Evolutionary conservation across 176 grass and related monocot species (phyloP), one percentile per base, ranked within the genome.

Genomic region (Pontederia crassipes): DNA sequence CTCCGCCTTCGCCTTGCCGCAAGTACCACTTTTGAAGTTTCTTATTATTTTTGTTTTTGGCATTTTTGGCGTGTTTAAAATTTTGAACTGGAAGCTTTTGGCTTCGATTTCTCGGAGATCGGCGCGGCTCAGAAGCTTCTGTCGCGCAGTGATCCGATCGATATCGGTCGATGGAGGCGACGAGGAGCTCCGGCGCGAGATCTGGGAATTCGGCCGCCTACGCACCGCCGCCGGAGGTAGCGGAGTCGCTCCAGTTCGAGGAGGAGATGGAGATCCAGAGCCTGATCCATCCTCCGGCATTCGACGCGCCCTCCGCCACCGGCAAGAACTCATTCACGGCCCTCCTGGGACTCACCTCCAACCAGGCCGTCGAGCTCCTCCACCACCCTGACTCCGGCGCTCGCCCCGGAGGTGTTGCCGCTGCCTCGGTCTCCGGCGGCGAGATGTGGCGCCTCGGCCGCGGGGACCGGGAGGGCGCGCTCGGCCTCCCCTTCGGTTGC

Each of bases 341-440:
- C 49, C 66, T 69, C 28, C 66, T 69, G 32, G 66, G 66, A 1
- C 66, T 69, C n/a, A 51, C 66, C 29, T 51, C 53, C 66, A 55
- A 69, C 66, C 66, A 69, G 35, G 66, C 66, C 53, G 66, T 69
- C 11, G 53, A 69, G 66, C 66, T 69, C 53, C 66, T 69, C 29
- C 66, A 69, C 66, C 15, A 69, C 15, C 40, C 52, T 1, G 16
- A 16, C 1, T 12, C 53, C 16, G 52, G 52, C 0, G 52, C 46
- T 32, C 35, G 16, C 35, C 52, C n/a, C 15, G 62, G 13, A 6
- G 28, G 28, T 47, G 51, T 9, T 28, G 51, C 28, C 15, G 62
- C 28, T 2, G 28, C 65, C 62, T 26, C 14, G 28, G 51, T 15
- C 15, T 48, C 26, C 14, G 29, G 29, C 29, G 29, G 29, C 29